Base-by-base conservation (phyloP, 768 basidiomycete species). In the Ramaria sp. region DNA sequence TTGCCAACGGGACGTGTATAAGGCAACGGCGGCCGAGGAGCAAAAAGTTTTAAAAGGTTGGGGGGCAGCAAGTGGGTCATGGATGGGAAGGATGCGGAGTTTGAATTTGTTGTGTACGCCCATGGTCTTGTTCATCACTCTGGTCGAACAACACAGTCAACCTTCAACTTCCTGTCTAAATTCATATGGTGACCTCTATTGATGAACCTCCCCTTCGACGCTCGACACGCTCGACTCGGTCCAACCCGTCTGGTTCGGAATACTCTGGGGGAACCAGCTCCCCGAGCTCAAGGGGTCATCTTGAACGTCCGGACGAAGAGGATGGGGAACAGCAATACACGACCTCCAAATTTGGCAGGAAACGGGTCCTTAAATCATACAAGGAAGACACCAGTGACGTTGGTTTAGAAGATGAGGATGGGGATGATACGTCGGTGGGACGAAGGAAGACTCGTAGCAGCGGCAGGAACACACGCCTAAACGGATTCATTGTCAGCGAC, bases 1-100 rank as follows among this genome's bases (percentile, higher is more conserved):
- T 74, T 84, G 67, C 88, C 91, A 34, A 91, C 76, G 0, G 95
- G 93, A 9, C 91, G 84, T 31, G 83, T 65, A 67, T 92, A 98
- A 0, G 88, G 87, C 3, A 97, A 79, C 2, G 86, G 88, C 1
- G 95, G 91, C 7, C 96, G 83, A 4, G 96, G 93, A 0, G 91
- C 86, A 69, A 98, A 99, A 62, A 98, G 86, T 69, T 95, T 93
- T 69, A 98, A 84, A 53, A 99, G 81, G 71, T 97, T 96, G 3
- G 92, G 92, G 3, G 95, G 95, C 22, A 99, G 80, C 22, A 94
- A 77, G 72, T 94, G 90, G 3, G 91, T 92, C 55, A 57, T 57
- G 31, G 37, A 34, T 31, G 50, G 13, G 39, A 17, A 20, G 48
- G 24, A 20, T 49, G 38, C 37, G 19, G 24, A 52, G 37, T 37